Percentiles rank a stretch among this genome's conserved stretches.
These are phyloP conservation scores for Byssothecium circinans DNA, from an alignment of 2,329 filamentous ascomycete species.

Conservation along the genomic window DNA sequence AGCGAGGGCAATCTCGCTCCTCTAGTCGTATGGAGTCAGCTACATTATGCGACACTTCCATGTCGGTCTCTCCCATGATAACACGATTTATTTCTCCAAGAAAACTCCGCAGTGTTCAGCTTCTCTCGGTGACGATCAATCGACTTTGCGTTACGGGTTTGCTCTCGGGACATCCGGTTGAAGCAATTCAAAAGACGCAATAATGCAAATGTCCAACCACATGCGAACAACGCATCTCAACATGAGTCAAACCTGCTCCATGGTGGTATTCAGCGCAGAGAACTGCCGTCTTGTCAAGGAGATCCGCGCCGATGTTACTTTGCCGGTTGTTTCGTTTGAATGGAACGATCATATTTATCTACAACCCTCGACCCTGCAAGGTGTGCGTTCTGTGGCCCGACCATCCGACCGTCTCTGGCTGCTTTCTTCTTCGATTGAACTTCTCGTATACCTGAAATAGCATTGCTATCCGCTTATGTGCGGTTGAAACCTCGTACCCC, in stretches of 20 bases:
- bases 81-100: neutral
- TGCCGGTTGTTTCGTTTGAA: constrained; percentile 16
- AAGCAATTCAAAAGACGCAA: too few species aligned
- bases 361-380: constrained; percentile 7
- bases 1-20: neutral
- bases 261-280: neutral
- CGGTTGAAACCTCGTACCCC: constrained; percentile 29
- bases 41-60: neutral
- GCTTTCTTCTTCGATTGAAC: constrained; percentile 18
- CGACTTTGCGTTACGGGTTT: too few species aligned
- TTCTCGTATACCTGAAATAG: constrained; percentile 23
- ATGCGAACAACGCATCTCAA: neutral
- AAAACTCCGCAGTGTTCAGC: too few species aligned
- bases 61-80: too few species aligned
- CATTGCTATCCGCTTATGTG: constrained; percentile 20
- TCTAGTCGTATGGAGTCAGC: constrained; percentile 2
- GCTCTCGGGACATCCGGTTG: too few species aligned
- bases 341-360: constrained; percentile 7
- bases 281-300: neutral
- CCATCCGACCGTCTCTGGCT: constrained; percentile 4
- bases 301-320: constrained; percentile 4
- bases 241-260: neutral
- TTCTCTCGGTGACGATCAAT: neutral
- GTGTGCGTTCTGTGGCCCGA: constrained; percentile 3
- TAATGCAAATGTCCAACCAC: too few species aligned